A percentile compares a stretch with the other conserved stretches of the same genome.
Evolutionary conservation across 805 yeast species (phyloP).

Genomic region (Deakozyma indianensis): DNA sequence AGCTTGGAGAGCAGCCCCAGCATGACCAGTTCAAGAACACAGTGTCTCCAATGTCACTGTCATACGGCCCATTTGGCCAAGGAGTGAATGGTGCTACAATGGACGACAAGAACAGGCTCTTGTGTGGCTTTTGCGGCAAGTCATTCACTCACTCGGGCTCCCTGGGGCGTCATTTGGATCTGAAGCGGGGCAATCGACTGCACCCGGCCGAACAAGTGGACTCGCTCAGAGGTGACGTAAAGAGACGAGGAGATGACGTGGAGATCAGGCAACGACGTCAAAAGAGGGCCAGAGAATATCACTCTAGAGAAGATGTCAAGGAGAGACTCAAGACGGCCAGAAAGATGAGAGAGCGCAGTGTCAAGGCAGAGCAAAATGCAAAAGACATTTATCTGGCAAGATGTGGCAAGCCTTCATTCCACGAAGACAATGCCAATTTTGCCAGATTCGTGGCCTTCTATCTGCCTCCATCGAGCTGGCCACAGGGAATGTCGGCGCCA

Average conservation of each 20-base stretch:
- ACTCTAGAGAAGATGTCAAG: constrained; percentile 33
- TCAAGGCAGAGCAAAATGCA: constrained; percentile 26
- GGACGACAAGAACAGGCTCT: not conserved
- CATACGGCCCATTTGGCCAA: not conserved
- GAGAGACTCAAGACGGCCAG: constrained; percentile 33
- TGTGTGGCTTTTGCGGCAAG: constrained; percentile 30
- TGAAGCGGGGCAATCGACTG: constrained; percentile 34
- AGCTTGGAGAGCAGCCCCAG: not conserved
- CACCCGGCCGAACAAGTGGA: constrained; percentile 40
- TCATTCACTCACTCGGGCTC: constrained; percentile 45
- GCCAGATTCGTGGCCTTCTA: not conserved
- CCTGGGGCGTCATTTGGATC: constrained; percentile 44
- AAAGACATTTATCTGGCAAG: constrained; percentile 2
- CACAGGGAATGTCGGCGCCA: not conserved
- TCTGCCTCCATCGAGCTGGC: not conserved
- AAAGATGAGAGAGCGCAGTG: constrained; percentile 27
- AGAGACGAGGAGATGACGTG: constrained; percentile 35
- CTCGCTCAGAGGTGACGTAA: constrained; percentile 32
- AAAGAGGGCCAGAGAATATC: constrained; percentile 29
- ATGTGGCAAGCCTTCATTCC: not conserved
- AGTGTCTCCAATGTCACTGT: not conserved
- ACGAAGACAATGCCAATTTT: not conserved
- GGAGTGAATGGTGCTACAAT: not conserved
- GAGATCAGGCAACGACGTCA: constrained; percentile 28
- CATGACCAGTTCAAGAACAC: not conserved